Evolutionary conservation across 768 basidiomycete species (phyloP), one percentile per base, ranked within the genome.

Genomic region (Lentinus brumalis): DNA sequence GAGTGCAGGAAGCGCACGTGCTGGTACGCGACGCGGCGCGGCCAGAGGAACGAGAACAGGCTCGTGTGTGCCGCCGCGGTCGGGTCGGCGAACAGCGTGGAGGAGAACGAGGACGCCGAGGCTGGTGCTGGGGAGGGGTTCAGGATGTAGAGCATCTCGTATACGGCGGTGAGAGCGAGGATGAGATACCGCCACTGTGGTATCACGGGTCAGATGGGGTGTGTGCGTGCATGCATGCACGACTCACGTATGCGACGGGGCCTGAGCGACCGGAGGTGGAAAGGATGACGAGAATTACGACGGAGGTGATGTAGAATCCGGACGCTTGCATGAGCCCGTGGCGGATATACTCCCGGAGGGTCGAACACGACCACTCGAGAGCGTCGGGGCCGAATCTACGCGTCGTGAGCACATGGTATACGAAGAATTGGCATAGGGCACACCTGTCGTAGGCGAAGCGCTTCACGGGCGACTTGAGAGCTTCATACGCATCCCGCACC

Each of bases 381-480:
- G 87, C 89, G 35, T 85, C 85, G 11, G 91, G 86, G 0, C 93
- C 93, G 68, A 94, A 95, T 62, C 91, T 92, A 29, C n/a, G 53
- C 9, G 4, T 39, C 61, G 47, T 59, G 45, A 40, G 51, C 41
- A 56, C 18, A 44, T 21, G n/a, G n/a, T n/a, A n/a, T n/a, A n/a
- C n/a, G n/a, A n/a, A n/a, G n/a, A n/a, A n/a, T n/a, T n/a, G n/a
- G n/a, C n/a, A n/a, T n/a, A n/a, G n/a, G n/a, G n/a, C 83, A 54
- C 66, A 91, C 88, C 92, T 81, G 68, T 95, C 93, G 71, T 95
- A 95, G 0, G 92, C 93, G 76, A 93, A 94, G 51, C 92, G 75
- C 47, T 86, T 86, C 9, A 83, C 78, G 3, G 93, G 92, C 64
- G 92, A 81, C 70, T 87, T 91, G 30, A 95, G 72, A 1, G 88